Conservation (phyloP, 2,329 filamentous ascomycete genomes). For the Trichoderma gracile region DNA sequence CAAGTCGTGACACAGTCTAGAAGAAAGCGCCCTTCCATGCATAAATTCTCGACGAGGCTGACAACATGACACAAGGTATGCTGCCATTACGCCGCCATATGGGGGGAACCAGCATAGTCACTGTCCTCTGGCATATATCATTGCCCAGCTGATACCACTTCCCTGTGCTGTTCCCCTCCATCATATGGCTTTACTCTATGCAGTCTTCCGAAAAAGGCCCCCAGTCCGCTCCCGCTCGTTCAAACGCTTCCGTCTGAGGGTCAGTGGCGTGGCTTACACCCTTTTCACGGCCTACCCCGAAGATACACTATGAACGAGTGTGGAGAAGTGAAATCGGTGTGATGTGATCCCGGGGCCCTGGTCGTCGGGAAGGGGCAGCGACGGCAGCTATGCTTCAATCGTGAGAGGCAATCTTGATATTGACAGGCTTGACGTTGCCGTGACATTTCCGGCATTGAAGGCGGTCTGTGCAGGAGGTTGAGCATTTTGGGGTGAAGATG, state of each 20-base stretch:
- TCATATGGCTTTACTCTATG: neutral
- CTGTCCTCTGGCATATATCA: neutral
- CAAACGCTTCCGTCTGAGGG: constrained; percentile 11
- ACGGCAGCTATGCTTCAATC: constrained; percentile 1
- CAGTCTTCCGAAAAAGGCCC: neutral
- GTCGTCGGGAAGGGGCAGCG: neutral
- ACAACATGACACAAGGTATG: neutral
- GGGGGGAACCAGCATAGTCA: neutral
- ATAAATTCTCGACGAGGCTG: neutral
- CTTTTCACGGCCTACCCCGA: too few relatives aligned
- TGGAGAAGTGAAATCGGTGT: neutral
- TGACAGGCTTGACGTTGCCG: constrained; percentile 3
- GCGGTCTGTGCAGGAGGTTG: neutral
- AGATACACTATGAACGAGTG: neutral
- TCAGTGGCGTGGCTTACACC: neutral
- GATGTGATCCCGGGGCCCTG: neutral
- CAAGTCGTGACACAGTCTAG: neutral
- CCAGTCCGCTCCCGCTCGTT: constrained; percentile 3
- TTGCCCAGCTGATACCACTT: neutral
- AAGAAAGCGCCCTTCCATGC: neutral
- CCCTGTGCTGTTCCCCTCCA: neutral
- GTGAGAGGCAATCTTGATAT: neutral
- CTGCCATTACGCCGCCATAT: neutral
- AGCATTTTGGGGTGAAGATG: neutral
- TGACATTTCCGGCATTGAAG: neutral